phyloP scores from a whole-genome alignment of 441 rosid species.

The Aleurites moluccanus region DNA sequence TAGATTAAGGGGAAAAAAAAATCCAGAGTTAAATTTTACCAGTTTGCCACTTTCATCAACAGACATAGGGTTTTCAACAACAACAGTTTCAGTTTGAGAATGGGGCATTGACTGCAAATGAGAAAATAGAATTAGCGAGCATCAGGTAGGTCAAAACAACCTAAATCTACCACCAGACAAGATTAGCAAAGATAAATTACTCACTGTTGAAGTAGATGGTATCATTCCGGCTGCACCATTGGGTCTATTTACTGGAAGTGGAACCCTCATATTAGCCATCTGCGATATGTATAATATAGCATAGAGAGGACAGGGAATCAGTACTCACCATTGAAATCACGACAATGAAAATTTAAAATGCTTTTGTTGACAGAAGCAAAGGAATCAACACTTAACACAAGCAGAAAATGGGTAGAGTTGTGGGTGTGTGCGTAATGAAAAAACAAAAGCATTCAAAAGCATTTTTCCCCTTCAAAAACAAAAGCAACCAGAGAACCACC shows the following conservation, averaged over 20 bases:
- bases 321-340: neutral
- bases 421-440: neutral
- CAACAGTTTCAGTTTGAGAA: constrained; percentile 83
- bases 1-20: neutral
- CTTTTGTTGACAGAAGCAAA: neutral
- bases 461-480: neutral
- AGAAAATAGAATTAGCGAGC: constrained; percentile 13
- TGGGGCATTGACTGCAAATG: constrained; percentile 42
- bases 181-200: constrained; percentile 25
- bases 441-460: neutral
- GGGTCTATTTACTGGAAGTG: constrained; percentile 57
- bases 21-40: constrained; percentile 40
- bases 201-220: constrained; percentile 79
- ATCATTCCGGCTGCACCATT: constrained; percentile 51
- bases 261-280: constrained; percentile 61
- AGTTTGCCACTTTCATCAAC: constrained; percentile 95
- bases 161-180: neutral
- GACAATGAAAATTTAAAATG: neutral
- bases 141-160: neutral
- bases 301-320: constrained; percentile 6
- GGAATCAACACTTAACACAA: neutral
- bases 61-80: constrained; percentile 97
- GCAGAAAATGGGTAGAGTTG: neutral
- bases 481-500: neutral
- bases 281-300: constrained; percentile 26